phyloP scores from a whole-genome alignment of 352 stramenopile species.

The Globisporangium middletonii region DNA sequence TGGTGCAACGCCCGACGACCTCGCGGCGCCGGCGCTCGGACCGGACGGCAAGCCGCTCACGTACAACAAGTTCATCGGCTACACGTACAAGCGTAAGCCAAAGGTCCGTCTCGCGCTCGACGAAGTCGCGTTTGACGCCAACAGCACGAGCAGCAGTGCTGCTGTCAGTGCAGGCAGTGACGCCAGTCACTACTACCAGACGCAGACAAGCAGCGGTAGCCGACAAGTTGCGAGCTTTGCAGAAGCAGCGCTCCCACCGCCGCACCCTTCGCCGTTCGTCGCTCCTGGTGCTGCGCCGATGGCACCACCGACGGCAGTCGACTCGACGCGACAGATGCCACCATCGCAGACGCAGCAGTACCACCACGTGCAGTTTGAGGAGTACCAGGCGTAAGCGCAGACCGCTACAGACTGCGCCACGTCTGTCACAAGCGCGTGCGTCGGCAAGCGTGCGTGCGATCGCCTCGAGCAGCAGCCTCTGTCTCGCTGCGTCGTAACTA shows the following conservation, averaged over 20 bases:
- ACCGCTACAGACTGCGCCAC: too few species aligned
- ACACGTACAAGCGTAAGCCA: conserved; percentile 88
- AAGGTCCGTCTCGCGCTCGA: conserved; percentile 76
- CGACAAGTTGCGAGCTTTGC: background rate
- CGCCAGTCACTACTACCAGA: background rate
- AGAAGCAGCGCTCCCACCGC: background rate
- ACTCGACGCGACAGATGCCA: background rate
- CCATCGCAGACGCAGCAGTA: background rate
- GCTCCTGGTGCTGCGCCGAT: background rate
- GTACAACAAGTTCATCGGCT: conserved; percentile 91
- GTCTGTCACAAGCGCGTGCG: too few species aligned
- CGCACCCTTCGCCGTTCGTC: background rate
- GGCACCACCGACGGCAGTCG: too few species aligned
- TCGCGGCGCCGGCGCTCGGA: conserved; percentile 34
- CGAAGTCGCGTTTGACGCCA: conserved; percentile 57
- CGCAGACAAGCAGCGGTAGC: background rate
- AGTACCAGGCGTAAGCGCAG: background rate
- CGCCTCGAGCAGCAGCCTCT: too few species aligned
- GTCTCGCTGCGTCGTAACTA: too few species aligned
- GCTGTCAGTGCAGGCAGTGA: background rate
- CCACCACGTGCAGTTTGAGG: background rate
- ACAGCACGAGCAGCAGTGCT: background rate
- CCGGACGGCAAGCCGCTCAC: conserved; percentile 77
- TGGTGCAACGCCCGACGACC: conserved; percentile 13
- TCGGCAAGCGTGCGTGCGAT: too few species aligned